Evolutionary conservation across 1,284 basidiomycete genomes (phyloP).

Genomic region (Melampsora larici-populina): DNA sequence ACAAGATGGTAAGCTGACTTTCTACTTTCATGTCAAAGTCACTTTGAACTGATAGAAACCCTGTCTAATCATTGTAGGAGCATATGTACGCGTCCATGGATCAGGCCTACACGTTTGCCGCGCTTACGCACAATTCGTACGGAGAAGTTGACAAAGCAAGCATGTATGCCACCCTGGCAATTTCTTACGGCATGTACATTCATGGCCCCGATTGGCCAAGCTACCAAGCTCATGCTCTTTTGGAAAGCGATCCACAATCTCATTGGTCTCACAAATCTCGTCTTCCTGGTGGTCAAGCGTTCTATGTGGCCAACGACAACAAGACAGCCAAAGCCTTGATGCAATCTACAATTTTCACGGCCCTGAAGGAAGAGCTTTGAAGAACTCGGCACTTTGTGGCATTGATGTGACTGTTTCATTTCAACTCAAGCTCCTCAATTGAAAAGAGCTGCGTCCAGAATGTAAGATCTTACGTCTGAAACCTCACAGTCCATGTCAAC

Average conservation of each 20-base stretch:
- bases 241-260: slow-evolving; percentile 6
- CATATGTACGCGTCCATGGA: slow-evolving; percentile 16
- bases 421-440: no score
- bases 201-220: slow-evolving; percentile 13
- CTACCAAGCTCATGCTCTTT: background rate
- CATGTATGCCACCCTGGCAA: background rate
- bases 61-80: slow-evolving; percentile 5
- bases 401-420: no score
- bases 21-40: background rate
- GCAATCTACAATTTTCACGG: no score
- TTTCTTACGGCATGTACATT: slow-evolving; percentile 13
- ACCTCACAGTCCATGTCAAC: no score
- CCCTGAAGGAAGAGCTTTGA: no score
- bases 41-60: background rate
- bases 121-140: slow-evolving; percentile 18
- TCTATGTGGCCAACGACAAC: no score
- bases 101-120: slow-evolving; percentile 17
- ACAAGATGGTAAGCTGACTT: slow-evolving; percentile 13
- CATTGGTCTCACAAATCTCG: slow-evolving; percentile 29
- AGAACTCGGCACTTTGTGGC: no score
- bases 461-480: no score
- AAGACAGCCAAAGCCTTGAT: no score
- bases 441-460: no score
- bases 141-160: slow-evolving; percentile 19
- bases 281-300: no score